Base-by-base conservation (phyloP, 176 grass and related monocot species). In the Paspalum vaginatum region DNA sequence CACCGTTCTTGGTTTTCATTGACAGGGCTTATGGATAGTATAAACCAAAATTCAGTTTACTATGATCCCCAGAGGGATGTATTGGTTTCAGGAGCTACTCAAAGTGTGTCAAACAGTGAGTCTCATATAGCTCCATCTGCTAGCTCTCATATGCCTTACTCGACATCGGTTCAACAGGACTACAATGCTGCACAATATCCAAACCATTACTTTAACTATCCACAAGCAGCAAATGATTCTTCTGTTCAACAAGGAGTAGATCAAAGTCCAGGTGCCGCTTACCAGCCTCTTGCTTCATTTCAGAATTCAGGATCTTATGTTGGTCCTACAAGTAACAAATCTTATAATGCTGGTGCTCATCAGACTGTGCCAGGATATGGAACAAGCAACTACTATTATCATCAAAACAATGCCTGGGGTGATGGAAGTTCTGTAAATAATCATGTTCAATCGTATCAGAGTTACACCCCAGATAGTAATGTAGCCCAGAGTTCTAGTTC, bases 311-410 rank as follows among this genome's bases (percentile, higher is more conserved):
- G 87, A 86, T 81, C 89, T 94, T 93, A 90, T 75, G 81, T 85
- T 75, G 74, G 71, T 88, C 78, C 89, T 79, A 85, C 91, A 91
- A 85, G 77, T 91, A 90, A 89, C 84, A 94, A 87, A 89, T 97
- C 89, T 88, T 93, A 91, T 88, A 97, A 91, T 94, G 49, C 86
- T 97, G 87, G 91, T 83, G 77, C 72, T 97, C 63, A 94, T 97
- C 91, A 94, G 87, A 88, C 76, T 9, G 58, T 57, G n/a, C 55
- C 87, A 71, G 88, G 88, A 63, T 97, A 93, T 83, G 75, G 77
- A 78, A 86, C 49, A 21, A 86, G 47, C 76, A 86, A 55, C 77
- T 85, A 92, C 69, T 90, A 90, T 90, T 92, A 92, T 79, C 91
- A 92, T 82, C 94, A 88, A 77, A 91, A 46, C 73, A 89, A 82